These are phyloP conservation scores for Chaetomium sp. DNA, from an alignment of 2,329 filamentous ascomycete genomes.

Conservation along the genomic window DNA sequence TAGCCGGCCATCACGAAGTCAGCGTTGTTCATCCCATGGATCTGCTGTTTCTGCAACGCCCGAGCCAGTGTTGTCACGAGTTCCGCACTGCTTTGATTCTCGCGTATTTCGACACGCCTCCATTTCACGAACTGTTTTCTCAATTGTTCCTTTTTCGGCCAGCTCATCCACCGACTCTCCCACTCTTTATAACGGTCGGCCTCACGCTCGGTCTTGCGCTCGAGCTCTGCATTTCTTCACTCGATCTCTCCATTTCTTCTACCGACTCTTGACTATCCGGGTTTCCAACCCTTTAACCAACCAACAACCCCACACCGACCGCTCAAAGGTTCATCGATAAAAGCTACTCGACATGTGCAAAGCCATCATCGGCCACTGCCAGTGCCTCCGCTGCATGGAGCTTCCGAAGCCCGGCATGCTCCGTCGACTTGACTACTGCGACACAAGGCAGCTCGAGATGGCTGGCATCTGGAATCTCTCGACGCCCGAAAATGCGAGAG, in stretches of 20 bases:
- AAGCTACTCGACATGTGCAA: constrained; percentile 9
- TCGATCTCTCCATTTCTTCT: neutral
- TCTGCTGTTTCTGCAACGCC: neutral
- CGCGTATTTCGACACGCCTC: neutral
- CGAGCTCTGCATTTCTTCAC: neutral
- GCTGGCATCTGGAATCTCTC: neutral
- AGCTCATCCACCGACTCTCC: neutral
- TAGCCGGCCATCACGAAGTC: neutral
- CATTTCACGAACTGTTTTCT: neutral
- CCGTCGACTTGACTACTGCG: constrained; percentile 6
- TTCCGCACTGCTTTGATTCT: neutral
- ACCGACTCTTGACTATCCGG: neutral
- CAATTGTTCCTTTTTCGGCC: neutral
- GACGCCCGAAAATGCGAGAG: no score
- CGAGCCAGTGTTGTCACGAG: neutral
- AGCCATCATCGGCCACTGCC: constrained; percentile 14
- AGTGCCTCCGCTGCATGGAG: neutral
- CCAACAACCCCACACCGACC: neutral
- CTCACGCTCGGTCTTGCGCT: no score
- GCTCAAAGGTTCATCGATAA: neutral
- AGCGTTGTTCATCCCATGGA: neutral
- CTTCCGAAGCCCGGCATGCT: neutral
- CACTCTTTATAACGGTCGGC: no score
- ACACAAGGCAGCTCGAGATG: neutral
- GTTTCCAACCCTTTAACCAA: neutral